phyloP scores from a whole-genome alignment of 257 asterid genomes.

The Lycium barbarum region DNA sequence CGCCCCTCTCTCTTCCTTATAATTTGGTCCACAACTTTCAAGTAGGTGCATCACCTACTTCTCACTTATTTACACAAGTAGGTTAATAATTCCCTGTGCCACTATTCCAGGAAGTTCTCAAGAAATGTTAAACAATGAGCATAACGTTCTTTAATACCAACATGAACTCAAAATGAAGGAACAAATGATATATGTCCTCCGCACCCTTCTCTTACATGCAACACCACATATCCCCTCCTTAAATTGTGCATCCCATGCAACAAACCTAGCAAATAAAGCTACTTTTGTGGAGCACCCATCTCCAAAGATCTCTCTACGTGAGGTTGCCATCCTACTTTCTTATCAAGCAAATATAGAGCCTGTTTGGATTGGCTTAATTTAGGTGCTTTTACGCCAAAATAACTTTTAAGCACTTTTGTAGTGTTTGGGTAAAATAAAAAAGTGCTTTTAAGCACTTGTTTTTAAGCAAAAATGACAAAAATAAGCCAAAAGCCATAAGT shows the following conservation, averaged over 20 bases:
- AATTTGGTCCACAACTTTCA: too few species aligned
- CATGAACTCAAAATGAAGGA: constrained; percentile 15
- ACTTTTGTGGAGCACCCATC: not conserved
- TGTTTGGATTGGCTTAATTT: too few species aligned
- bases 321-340: not conserved
- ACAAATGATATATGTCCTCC: not conserved
- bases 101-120: constrained; percentile 8
- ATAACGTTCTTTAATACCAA: not conserved
- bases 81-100: not conserved
- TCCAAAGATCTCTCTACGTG: not conserved
- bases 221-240: not conserved
- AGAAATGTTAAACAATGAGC: not conserved
- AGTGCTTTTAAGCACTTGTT: too few species aligned
- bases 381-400: too few species aligned
- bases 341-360: not conserved
- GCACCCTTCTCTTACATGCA: not conserved
- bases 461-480: too few species aligned
- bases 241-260: constrained; percentile 10
- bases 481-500: too few species aligned
- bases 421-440: too few species aligned
- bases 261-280: not conserved
- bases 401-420: too few species aligned
- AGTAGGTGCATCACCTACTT: too few species aligned
- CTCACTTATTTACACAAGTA: too few species aligned
- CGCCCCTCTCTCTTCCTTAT: too few species aligned